phyloP scores from a whole-genome alignment of 2,329 filamentous ascomycete genomes.

The Emmonsiellopsis sp. region DNA sequence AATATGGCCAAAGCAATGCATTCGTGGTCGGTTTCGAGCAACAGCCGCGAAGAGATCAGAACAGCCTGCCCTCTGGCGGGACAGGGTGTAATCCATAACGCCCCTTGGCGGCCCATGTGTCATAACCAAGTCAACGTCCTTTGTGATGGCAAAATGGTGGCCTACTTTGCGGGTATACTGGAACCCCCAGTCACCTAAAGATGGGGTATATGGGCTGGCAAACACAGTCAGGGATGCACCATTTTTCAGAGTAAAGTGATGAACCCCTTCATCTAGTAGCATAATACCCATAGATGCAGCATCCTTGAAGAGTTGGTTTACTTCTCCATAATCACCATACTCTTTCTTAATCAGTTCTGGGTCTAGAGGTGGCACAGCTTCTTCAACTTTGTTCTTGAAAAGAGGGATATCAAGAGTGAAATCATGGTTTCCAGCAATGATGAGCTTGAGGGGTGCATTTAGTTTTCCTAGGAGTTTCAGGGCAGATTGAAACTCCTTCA shows the following conservation, averaged over 20 bases:
- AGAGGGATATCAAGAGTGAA: constrained; percentile 29
- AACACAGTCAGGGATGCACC: constrained; percentile 42
- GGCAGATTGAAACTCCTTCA: constrained; percentile 33
- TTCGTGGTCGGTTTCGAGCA: constrained; percentile 19
- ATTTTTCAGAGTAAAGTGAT: constrained; percentile 41
- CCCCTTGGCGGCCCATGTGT: constrained; percentile 48
- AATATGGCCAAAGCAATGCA: constrained; percentile 35
- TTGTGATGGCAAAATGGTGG: constrained; percentile 28
- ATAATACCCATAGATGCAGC: constrained; percentile 32
- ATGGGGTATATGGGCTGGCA: constrained; percentile 46
- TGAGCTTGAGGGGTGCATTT: constrained; percentile 42
- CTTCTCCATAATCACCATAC: constrained; percentile 34
- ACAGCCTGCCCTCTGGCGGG: constrained; percentile 23
- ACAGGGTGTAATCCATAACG: constrained; percentile 38
- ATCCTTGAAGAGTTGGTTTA: constrained; percentile 30
- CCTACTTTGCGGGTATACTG: constrained; percentile 33
- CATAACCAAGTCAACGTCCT: constrained; percentile 38
- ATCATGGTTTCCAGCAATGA: constrained; percentile 50
- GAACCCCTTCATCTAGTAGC: constrained; percentile 43
- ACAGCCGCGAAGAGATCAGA: constrained; percentile 22
- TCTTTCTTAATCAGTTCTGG: constrained; percentile 19
- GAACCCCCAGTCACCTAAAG: constrained; percentile 39
- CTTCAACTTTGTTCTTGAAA: constrained; percentile 27
- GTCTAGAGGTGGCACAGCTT: constrained; percentile 19
- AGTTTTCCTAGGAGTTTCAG: constrained; percentile 34